Evolutionary conservation across 805 yeast genomes (phyloP).

Genomic region (Candida sithepensis): DNA sequence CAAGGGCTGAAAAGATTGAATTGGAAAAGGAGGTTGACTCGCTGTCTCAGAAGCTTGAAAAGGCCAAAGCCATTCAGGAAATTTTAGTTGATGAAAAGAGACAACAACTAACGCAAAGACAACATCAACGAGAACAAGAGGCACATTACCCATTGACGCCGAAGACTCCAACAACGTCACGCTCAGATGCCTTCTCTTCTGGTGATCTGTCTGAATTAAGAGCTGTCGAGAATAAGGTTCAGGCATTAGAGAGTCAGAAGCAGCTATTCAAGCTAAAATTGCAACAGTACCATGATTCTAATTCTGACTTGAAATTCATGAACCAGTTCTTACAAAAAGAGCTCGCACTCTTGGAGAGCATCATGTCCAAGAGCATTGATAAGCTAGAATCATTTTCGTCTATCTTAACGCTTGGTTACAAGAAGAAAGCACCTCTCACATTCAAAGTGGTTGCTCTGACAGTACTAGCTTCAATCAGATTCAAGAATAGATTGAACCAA

Average conservation of each 20-base stretch:
- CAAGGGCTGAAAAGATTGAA: slow-evolving; percentile 23
- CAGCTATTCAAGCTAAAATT: slow-evolving; percentile 45
- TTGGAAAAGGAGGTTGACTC: slow-evolving; percentile 32
- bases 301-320: slow-evolving; percentile 34
- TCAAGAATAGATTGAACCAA: slow-evolving; percentile 31
- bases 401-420: not conserved
- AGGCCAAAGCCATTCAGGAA: slow-evolving; percentile 17
- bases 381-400: slow-evolving; percentile 13
- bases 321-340: slow-evolving; percentile 30
- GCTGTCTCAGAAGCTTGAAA: slow-evolving; percentile 11
- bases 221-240: slow-evolving; percentile 8
- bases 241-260: slow-evolving; percentile 37
- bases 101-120: slow-evolving; percentile 1
- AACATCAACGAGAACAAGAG: slow-evolving; percentile 1
- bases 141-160: slow-evolving; percentile 23
- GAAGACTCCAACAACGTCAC: slow-evolving; percentile 18
- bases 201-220: not conserved
- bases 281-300: slow-evolving; percentile 37
- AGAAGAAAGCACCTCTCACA: slow-evolving; percentile 11
- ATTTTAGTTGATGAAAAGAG: slow-evolving; percentile 11
- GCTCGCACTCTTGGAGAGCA: slow-evolving; percentile 23
- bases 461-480: slow-evolving; percentile 36
- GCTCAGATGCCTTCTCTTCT: not conserved
- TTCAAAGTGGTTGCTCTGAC: slow-evolving; percentile 30
- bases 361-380: slow-evolving; percentile 23